Base-by-base conservation (phyloP, 305 asterid genomes). In the Rubia balearica region DNA sequence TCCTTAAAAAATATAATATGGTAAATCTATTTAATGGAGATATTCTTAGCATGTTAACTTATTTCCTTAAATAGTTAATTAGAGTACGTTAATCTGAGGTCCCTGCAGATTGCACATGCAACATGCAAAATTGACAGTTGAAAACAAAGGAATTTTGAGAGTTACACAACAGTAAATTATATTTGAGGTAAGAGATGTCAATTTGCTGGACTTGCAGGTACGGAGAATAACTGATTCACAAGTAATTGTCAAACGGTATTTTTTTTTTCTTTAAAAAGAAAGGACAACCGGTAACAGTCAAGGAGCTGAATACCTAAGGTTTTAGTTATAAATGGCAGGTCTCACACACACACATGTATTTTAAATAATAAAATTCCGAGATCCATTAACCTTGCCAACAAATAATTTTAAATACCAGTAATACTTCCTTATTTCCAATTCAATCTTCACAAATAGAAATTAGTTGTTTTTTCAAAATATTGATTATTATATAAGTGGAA, bases 241-340 rank as follows among this genome's bases (percentile, higher is more conserved):
- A 64, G 68, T 64, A 64, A 64, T 40, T 70, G 64, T 59, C 66
- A 70, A 59, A 57, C 59, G 42, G 73, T 59, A 59, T n/a, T n/a
- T n/a, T n/a, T 13, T 6, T 70, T 65, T 70, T 59, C 73, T 70
- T 24, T 22, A 70, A 70, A 70, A 30, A 42, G 55, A 38, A 53
- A 55, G 16, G 19, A 10, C 19, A 27, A 65, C 14, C 19, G 36
- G 55, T 40, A 64, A 64, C 27, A 38, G 43, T 16, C 27, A 10
- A n/a, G 36, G 2, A 68, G 38, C n/a, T 30, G 61, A 30, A 48
- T 17, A 49, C 46, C 61, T 12, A 36, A 55, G 42, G 19, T 36
- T 17, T 19, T 57, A 57, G 8, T 8, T 36, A 69, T 36, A 53
- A 17, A 19, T 60, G 30, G 64, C 24, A 21, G 24, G 17, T 40